Conservation (phyloP, 2,329 filamentous ascomycete genomes). For the Ophiostoma novo-ulmi region DNA sequence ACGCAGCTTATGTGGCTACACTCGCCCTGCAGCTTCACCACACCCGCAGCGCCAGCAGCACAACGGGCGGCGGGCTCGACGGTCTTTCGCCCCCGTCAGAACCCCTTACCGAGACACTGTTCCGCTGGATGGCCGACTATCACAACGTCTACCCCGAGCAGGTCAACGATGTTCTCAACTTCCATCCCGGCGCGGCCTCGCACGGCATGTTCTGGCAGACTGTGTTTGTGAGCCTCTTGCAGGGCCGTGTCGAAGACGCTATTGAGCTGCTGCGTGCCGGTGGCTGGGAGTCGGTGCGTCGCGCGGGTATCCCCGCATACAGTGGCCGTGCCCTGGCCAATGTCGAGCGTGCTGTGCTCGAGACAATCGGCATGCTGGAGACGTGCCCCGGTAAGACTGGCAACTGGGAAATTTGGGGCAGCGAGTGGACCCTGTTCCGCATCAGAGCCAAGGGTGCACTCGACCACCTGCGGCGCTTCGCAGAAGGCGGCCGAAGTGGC, state of each 20-base stretch:
- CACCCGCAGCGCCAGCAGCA: constrained; percentile 43
- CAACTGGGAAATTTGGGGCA: constrained; percentile 78
- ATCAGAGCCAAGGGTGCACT: constrained; percentile 65
- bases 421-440: constrained; percentile 80
- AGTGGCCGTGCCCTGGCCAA: constrained; percentile 70
- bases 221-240: constrained; percentile 66
- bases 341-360: constrained; percentile 65
- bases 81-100: constrained; percentile 25
- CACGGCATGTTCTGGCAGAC: constrained; percentile 81
- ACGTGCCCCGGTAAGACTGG: constrained; percentile 63
- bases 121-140: constrained; percentile 74
- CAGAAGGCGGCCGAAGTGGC: constrained; percentile 58
- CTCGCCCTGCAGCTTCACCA: constrained; percentile 77
- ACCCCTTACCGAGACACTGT: constrained; percentile 69
- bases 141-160: constrained; percentile 69
- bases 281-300: constrained; percentile 71
- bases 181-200: constrained; percentile 67
- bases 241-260: constrained; percentile 65
- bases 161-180: constrained; percentile 56
- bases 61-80: constrained; percentile 35
- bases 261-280: constrained; percentile 66
- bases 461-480: constrained; percentile 68
- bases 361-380: constrained; percentile 64
- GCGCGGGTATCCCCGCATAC: constrained; percentile 64
- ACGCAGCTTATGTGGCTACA: constrained; percentile 72